Evolutionary conservation across 2,329 filamentous ascomycete species (phyloP), one percentile per base, ranked within the genome.

Genomic region (Sporothrix pallida): DNA sequence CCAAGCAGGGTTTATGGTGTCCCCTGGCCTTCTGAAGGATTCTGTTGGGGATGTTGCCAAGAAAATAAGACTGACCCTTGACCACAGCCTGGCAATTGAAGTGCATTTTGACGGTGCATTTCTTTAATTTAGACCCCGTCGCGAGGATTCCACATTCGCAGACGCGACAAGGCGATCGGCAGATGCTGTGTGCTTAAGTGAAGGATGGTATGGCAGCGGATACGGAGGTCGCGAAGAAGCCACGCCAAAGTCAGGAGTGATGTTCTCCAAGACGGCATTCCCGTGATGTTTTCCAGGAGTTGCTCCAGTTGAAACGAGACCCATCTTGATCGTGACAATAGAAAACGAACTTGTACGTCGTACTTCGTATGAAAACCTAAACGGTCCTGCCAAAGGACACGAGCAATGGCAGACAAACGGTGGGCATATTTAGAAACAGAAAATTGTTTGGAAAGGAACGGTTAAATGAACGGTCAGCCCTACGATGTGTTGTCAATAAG

Each of bases 11-110:
- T 37, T 5, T 6, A 6, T 5, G 31, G 31, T 65, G 17, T 3
- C 26, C 20, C 20, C 42, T 67, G n/a, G 9, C 12, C 44, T 67
- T 67, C 62, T 67, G 44, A 67, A 67, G 62, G 42, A 67, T 67
- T 67, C 62, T 67, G 62, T 48, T 23, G 20, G 62, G 62, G 20
- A 67, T 3, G 20, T 13, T 67, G 63, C 63, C 63, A 67, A 67
- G 63, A 20, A 50, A 67, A 17, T 50, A 20, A 50, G 63, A 65
- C 37, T 58, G 8, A 23, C 4, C 31, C 23, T 13, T 26, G 54
- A 56, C 52, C 52, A n/a, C 9, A 56, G 20, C 52, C 17, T 56
- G 52, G 10, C 20, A n/a, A 52, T 56, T 10, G 44, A 2, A 4
- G 46, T 6, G 31, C 31, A 37, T 37, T 37, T 37, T 7, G 31